phyloP scores from a whole-genome alignment of 2,329 filamentous ascomycete species.

The Penicillium sumatraense region DNA sequence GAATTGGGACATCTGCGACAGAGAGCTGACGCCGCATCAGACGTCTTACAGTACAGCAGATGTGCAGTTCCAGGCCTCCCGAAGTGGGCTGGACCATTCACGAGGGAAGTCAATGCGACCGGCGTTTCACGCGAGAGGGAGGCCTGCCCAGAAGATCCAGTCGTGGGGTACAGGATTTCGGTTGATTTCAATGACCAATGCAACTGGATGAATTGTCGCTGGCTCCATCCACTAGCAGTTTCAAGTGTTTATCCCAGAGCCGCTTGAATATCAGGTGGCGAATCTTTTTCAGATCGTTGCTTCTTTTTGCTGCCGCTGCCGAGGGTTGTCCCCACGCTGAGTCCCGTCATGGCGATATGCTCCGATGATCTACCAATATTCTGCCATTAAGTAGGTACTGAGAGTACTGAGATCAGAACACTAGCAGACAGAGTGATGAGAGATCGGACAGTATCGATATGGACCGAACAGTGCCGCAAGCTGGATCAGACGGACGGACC shows the following conservation, averaged over 20 bases:
- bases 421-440: too few species aligned
- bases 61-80: too few species aligned
- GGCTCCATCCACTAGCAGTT: slow-evolving; percentile 1
- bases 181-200: neutral
- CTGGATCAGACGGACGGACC: neutral
- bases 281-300: neutral
- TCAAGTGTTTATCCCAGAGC: neutral
- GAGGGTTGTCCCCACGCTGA: neutral
- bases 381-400: too few species aligned
- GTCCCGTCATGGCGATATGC: neutral
- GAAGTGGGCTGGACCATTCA: neutral
- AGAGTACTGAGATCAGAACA: too few species aligned
- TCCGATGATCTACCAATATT: too few species aligned
- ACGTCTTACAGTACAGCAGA: neutral
- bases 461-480: neutral
- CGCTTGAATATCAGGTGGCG: neutral
- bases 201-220: slow-evolving; percentile 1
- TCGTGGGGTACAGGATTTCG: slow-evolving; percentile 3
- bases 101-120: neutral
- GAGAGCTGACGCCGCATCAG: neutral
- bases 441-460: too few species aligned
- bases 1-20: neutral
- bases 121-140: slow-evolving; percentile 4
- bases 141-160: neutral
- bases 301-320: neutral